Conservation (phyloP, 148 eudicot genomes). For the Tetragonia tetragonoides region DNA sequence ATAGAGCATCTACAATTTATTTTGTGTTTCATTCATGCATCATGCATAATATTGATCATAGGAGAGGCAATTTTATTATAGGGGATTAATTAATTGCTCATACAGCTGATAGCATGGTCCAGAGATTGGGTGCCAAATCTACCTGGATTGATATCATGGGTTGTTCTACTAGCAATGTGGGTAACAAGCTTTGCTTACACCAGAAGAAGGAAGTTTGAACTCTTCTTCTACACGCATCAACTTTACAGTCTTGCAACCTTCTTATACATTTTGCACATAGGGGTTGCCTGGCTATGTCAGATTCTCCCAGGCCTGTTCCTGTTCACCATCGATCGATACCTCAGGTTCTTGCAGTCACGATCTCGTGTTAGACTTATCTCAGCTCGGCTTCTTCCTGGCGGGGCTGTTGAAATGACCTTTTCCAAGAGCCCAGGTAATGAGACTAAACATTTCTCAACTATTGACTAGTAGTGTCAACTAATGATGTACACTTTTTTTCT, state of each 20-base stretch:
- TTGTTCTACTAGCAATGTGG: constrained; percentile 44
- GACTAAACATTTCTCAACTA: neutral
- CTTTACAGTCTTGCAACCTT: constrained; percentile 46
- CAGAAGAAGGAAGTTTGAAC: constrained; percentile 50
- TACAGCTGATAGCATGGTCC: constrained; percentile 47
- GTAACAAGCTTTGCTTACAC: constrained; percentile 46
- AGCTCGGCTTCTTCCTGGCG: constrained; percentile 51
- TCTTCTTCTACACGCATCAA: constrained; percentile 62
- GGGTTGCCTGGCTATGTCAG: constrained; percentile 44
- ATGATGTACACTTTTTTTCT: neutral
- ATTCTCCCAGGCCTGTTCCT: constrained; percentile 60
- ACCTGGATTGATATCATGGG: constrained; percentile 46
- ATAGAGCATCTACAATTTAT: too few relatives aligned
- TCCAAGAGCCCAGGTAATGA: constrained; percentile 48
- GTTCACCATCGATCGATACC: constrained; percentile 53
- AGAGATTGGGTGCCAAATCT: constrained; percentile 35
- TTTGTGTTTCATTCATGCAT: too few relatives aligned
- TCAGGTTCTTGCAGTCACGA: constrained; percentile 56
- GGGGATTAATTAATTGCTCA: neutral
- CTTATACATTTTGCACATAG: constrained; percentile 53
- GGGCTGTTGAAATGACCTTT: constrained; percentile 49
- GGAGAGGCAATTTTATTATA: neutral
- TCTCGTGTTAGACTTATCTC: constrained; percentile 37
- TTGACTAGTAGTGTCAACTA: neutral
- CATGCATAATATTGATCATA: neutral